A percentile compares a stretch with the other conserved stretches of the same genome.
These are phyloP conservation scores for Cyphellophora europaea DNA, from an alignment of 2,329 filamentous ascomycete species.

Conservation along the genomic window DNA sequence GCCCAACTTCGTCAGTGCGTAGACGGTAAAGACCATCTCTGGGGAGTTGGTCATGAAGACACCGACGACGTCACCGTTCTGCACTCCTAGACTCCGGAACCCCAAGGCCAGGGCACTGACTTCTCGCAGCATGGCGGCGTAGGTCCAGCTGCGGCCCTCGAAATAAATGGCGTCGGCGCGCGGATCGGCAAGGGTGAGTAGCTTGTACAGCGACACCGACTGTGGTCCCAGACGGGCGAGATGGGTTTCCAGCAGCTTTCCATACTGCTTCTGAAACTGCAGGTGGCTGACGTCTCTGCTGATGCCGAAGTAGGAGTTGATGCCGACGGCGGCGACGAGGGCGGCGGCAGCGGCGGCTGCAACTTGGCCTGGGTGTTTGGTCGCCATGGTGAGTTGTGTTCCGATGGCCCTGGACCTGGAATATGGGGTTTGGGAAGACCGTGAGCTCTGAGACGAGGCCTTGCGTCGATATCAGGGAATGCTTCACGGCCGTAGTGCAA, in stretches of 20 bases:
- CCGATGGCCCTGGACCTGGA: too few species aligned
- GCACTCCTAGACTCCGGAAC: slow-evolving; percentile 28
- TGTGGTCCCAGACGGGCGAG: slow-evolving; percentile 30
- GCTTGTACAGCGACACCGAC: slow-evolving; percentile 29
- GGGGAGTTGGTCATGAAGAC: slow-evolving; percentile 41
- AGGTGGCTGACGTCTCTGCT: slow-evolving; percentile 30
- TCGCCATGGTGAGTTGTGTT: slow-evolving; percentile 8
- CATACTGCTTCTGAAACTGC: slow-evolving; percentile 24
- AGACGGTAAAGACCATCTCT: slow-evolving; percentile 36
- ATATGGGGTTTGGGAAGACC: too few species aligned
- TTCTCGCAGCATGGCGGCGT: slow-evolving; percentile 27
- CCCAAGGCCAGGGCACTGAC: slow-evolving; percentile 35
- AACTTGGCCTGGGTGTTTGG: slow-evolving; percentile 19
- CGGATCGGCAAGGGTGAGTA: slow-evolving; percentile 31
- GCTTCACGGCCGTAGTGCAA: too few species aligned
- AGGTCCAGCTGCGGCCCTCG: slow-evolving; percentile 39
- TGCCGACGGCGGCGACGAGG: slow-evolving; percentile 32
- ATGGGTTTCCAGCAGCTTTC: slow-evolving; percentile 25
- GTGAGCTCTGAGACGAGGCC: too few species aligned
- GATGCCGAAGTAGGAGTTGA: slow-evolving; percentile 24
- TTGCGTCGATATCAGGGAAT: too few species aligned
- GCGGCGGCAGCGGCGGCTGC: slow-evolving; percentile 26
- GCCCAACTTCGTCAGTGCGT: slow-evolving; percentile 38
- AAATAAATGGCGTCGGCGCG: slow-evolving; percentile 38
- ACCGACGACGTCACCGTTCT: slow-evolving; percentile 32